Evolutionary conservation across 345 rosid genomes (phyloP), one percentile per base, ranked within the genome.

Genomic region (Arabidopsis thaliana): DNA sequence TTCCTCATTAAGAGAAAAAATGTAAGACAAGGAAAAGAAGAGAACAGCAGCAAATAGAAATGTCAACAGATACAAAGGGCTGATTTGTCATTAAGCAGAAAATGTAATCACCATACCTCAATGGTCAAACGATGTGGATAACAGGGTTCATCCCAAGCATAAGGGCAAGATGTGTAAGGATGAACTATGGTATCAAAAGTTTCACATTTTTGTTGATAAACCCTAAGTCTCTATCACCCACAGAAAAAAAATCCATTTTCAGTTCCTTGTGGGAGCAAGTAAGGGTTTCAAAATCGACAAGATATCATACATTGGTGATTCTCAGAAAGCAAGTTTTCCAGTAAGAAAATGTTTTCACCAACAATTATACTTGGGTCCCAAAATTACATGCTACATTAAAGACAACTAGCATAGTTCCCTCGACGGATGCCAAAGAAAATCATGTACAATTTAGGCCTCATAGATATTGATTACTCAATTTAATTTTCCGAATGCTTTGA

Each of bases 71-170:
- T 40, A 60, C 46, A 51, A 12, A 49, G 46, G 38, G 49, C 46
- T 38, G 25, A 8, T 8, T 44, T 59, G 55, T 65, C 34, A 7
- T 52, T 23, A 41, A 55, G 69, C 67, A 34, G 66, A 69, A 60
- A 50, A 68, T 23, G 34, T 34, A 25, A 64, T 5, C 55, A 49
- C 42, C 53, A 69, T 85, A 93, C 98, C 96, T 93, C 97, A 72
- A 93, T 72, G 71, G 85, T 80, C 56, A 93, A 86, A 79, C 94
- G 93, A 78, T 89, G 96, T 10, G 97, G 97, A 79, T 80, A 91
- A 75, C 85, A 87, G 57, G 97, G 96, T 82, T 93, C 98, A 89
- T 93, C 98, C 98, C 98, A 93, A 37, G 98, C 96, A 84, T 93
- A 91, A 46, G 91, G 94, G 81, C 87, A 86, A 57, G 93, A 89